These are phyloP conservation scores for Trichophyton benhamiae DNA, from an alignment of 2,329 filamentous ascomycete genomes.

Conservation along the genomic window DNA sequence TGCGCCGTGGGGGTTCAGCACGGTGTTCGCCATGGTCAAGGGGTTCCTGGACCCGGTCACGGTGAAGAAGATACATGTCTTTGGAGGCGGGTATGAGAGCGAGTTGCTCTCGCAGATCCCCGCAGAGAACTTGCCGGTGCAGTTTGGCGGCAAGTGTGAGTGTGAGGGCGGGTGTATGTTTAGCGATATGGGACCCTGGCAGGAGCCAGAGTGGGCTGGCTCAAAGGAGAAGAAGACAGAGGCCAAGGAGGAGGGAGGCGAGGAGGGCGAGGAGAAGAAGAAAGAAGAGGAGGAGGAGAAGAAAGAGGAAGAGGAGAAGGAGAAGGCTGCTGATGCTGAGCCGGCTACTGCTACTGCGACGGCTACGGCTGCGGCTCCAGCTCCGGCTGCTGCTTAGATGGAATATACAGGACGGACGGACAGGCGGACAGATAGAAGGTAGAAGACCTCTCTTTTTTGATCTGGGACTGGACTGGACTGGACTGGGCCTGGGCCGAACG, in stretches of 20 bases:
- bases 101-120: conserved; percentile 77
- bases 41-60: conserved; percentile 94
- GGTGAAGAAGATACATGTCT: conserved; percentile 86
- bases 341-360: neutral
- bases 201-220: conserved; percentile 35
- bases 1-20: conserved; percentile 86
- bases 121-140: conserved; percentile 75
- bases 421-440: neutral
- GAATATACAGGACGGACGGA: neutral
- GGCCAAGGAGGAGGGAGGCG: conserved; percentile 11
- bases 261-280: conserved; percentile 19
- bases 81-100: conserved; percentile 68
- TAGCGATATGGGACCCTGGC: conserved; percentile 85
- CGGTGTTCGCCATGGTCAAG: conserved; percentile 77
- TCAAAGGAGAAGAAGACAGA: conserved; percentile 33
- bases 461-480: neutral
- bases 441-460: neutral
- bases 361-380: neutral
- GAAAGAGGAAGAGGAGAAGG: neutral
- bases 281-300: conserved; percentile 6
- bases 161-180: conserved; percentile 73
- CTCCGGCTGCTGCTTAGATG: no score
- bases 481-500: no score
- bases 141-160: conserved; percentile 71
- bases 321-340: neutral